These are phyloP conservation scores for Aspergillus spinulosporus DNA, from an alignment of 2,329 filamentous ascomycete species.

Conservation along the genomic window DNA sequence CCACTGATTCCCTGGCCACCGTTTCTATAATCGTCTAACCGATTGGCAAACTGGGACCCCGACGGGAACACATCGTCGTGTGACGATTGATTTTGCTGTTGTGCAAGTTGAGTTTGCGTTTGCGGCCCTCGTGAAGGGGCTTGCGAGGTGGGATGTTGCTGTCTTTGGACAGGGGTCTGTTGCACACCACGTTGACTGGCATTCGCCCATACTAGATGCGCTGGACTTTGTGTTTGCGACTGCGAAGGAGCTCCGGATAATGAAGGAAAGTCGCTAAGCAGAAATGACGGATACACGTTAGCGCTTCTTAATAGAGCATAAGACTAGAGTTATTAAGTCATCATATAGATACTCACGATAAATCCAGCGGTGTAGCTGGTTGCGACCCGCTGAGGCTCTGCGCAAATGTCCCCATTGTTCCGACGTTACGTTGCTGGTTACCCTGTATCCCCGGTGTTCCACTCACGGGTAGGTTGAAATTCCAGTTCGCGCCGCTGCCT, in stretches of 20 bases:
- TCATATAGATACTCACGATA: conserved; percentile 52
- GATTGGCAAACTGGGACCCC: conserved; percentile 52
- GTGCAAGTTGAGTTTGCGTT: conserved; percentile 41
- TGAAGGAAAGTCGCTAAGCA: conserved; percentile 61
- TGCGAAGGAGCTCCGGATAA: conserved; percentile 59
- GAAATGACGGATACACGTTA: conserved; percentile 11
- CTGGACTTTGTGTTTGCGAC: conserved; percentile 53
- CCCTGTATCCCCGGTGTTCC: conserved; percentile 54
- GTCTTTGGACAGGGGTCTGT: conserved; percentile 56
- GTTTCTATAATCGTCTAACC: conserved; percentile 58
- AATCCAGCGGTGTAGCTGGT: conserved; percentile 55
- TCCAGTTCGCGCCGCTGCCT: conserved; percentile 59
- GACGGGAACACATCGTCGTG: conserved; percentile 52
- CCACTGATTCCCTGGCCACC: conserved; percentile 57
- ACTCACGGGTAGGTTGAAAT: conserved; percentile 56
- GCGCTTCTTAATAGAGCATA: conserved; percentile 4
- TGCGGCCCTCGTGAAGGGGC: conserved; percentile 43
- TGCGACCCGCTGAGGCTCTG: conserved; percentile 58
- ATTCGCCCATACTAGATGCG: conserved; percentile 59
- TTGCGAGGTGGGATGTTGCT: conserved; percentile 49
- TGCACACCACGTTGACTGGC: conserved; percentile 55
- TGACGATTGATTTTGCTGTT: conserved; percentile 47
- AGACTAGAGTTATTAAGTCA: neutral
- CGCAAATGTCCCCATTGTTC: conserved; percentile 56
- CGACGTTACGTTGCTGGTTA: conserved; percentile 53